phyloP scores from a whole-genome alignment of 2,329 filamentous ascomycete species.

The Neofusicoccum laricinum region DNA sequence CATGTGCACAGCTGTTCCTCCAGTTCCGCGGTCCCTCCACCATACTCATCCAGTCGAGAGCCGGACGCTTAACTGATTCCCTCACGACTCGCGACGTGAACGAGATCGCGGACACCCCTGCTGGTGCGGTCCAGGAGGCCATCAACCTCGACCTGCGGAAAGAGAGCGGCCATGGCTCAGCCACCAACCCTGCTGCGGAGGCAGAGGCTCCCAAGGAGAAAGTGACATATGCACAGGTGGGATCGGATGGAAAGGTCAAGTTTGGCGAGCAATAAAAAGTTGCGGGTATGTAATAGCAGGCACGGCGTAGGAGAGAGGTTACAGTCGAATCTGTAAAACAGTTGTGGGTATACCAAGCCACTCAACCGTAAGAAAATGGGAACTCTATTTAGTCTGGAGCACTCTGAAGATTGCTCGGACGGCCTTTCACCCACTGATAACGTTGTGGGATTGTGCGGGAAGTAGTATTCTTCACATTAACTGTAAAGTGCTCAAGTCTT shows the following conservation, averaged over 20 bases:
- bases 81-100: conserved; percentile 78
- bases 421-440: too few species aligned
- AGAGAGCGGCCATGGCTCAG: conserved; percentile 24
- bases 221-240: conserved; percentile 13
- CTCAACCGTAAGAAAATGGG: not conserved
- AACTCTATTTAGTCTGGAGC: too few species aligned
- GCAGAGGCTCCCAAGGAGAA: not conserved
- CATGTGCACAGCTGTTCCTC: conserved; percentile 65
- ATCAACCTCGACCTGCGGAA: conserved; percentile 43
- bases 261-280: conserved; percentile 4
- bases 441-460: too few species aligned
- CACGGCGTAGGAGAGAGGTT: not conserved
- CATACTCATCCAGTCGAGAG: conserved; percentile 85
- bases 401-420: too few species aligned
- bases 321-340: not conserved
- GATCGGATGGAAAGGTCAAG: conserved; percentile 17
- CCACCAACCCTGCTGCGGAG: not conserved
- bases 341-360: not conserved
- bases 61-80: conserved; percentile 71
- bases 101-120: conserved; percentile 80
- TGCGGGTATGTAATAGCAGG: not conserved
- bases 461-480: too few species aligned
- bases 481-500: too few species aligned
- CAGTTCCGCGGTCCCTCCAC: conserved; percentile 85
- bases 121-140: conserved; percentile 65